Base-by-base conservation (phyloP, 2,329 filamentous ascomycete genomes). In the Blumeria graminis region DNA sequence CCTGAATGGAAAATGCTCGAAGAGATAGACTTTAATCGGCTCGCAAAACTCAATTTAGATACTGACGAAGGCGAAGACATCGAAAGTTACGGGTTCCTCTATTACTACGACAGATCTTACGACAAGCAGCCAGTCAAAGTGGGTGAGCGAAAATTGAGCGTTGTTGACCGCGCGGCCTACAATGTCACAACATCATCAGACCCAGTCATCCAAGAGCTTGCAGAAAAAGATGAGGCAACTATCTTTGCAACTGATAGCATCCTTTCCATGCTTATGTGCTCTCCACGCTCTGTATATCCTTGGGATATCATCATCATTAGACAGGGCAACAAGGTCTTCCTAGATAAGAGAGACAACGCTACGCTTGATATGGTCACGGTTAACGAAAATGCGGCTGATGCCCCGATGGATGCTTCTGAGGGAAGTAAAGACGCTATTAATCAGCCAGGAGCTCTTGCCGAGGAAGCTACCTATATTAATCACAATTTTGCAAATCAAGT, bases 391-490 rank as follows among this genome's bases (percentile, higher is more conserved):
- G 92, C 92, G 9, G 85, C 85, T 59, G 92, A 98, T 69, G 87
- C 90, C 32, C 92, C 92, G 39, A 77, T 96, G 56, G 92, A 98
- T 69, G 80, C 84, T 33, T 82, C 86, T 57, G 90, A 96, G 66
- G 86, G 86, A 65, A 88, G 86, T 74, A 93, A 94, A 73, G 92
- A 98, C 68, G 75, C 78, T 62, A 84, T 98, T 72, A 98, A 98
- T 78, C 88, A 88, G 67, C 92, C 92, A n/a, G 73, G 75, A 56
- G 87, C 89, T 56, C 81, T 98, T 57, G 90, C 93, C 66, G 84
- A 95, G 70, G 92, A 98, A 73, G 92, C 92, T 56, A 98, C 92
- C 55, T 93, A 95, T 75, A 98, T 98, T 78, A 98, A 98, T 80
- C 92, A 96, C 78, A 94, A 96, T 76, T 98, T 98, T 70, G 85